Conservation (phyloP, 129 eudicot genomes). For the Saussurea involucrata region DNA sequence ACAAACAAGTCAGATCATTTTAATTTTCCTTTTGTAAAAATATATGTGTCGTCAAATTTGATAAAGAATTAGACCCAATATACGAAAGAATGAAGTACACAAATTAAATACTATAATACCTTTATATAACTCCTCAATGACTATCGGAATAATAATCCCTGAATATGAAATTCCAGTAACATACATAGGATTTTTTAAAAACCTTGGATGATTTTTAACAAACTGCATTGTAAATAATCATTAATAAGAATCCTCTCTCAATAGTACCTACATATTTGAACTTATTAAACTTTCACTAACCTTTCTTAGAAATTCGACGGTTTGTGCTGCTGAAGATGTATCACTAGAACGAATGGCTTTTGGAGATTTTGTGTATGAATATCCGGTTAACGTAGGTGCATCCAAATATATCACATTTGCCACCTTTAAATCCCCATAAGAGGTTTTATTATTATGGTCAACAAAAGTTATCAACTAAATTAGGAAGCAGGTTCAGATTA, state of each 20-base stretch:
- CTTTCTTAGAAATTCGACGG: constrained; percentile 23
- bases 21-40: background rate
- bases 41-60: background rate
- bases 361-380: constrained; percentile 15
- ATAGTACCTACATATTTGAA: background rate
- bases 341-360: constrained; percentile 8
- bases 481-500: background rate
- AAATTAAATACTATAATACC: background rate
- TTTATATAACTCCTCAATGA: constrained; percentile 13
- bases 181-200: constrained; percentile 28
- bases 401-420: constrained; percentile 31
- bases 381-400: constrained; percentile 23
- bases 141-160: constrained; percentile 21
- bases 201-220: constrained; percentile 24
- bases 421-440: constrained; percentile 9
- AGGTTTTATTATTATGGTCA: background rate
- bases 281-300: background rate
- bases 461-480: background rate
- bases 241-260: background rate
- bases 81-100: background rate
- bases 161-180: constrained; percentile 21
- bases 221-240: constrained; percentile 1
- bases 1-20: too few species aligned
- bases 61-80: background rate
- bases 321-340: constrained; percentile 10